Evolutionary conservation across 75 land plant genomes (phyloP).

Genomic region (Cryptomeria japonica): DNA sequence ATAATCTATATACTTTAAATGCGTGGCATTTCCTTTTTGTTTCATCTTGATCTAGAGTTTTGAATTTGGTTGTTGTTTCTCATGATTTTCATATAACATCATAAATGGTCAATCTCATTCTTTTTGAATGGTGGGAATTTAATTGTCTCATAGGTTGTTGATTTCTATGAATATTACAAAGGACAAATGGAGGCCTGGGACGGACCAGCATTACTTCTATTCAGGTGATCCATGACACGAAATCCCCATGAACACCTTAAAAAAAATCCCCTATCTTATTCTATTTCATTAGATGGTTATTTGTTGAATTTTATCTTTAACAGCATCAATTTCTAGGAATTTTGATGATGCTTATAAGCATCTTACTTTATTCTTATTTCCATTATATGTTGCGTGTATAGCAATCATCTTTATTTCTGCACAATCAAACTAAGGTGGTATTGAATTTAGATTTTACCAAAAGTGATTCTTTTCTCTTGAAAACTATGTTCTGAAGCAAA

Average conservation of each 20-base stretch:
- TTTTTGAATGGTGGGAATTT: not conserved
- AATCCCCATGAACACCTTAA: not conserved
- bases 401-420: not conserved
- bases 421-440: not conserved
- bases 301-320: conserved; percentile 1
- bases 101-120: not conserved
- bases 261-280: not conserved
- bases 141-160: conserved; percentile 61
- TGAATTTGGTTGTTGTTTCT: not conserved
- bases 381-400: not conserved
- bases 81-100: not conserved
- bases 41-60: not conserved
- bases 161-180: conserved; percentile 96
- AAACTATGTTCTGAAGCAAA: not conserved
- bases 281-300: not conserved
- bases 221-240: conserved; percentile 55
- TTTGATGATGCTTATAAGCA: not conserved
- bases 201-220: conserved; percentile 98
- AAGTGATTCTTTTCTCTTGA: not conserved
- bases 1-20: not conserved
- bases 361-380: not conserved
- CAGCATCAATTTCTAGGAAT: not conserved
- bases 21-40: not conserved
- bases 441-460: not conserved
- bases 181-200: conserved; percentile 99